Evolutionary conservation across 805 yeast genomes (phyloP).

Genomic region (Myxozyma monticola): DNA sequence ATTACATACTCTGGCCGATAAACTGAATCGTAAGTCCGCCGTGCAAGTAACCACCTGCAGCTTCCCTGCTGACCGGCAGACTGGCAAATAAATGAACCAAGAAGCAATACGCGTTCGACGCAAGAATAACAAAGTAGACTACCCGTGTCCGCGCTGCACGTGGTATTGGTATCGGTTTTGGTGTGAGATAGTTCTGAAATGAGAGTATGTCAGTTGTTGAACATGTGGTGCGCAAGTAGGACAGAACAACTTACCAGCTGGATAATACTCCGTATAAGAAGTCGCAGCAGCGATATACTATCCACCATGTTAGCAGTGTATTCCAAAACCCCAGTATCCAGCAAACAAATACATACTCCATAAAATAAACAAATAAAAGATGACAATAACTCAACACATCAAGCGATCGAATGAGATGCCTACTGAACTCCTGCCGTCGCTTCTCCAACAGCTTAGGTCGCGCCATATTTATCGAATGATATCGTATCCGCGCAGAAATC

Average conservation of each 20-base stretch:
- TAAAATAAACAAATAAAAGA: slow-evolving; percentile 24
- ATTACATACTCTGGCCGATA: slow-evolving; percentile 26
- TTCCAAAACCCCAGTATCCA: neutral
- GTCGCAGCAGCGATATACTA: slow-evolving; percentile 28
- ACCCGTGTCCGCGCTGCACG: slow-evolving; percentile 14
- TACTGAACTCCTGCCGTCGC: slow-evolving; percentile 27
- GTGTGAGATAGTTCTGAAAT: slow-evolving; percentile 32
- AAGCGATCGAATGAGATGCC: slow-evolving; percentile 28
- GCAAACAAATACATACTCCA: slow-evolving; percentile 20
- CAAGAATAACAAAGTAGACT: slow-evolving; percentile 11
- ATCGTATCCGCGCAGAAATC: too few species aligned
- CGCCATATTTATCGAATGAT: too few species aligned
- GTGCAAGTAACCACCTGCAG: slow-evolving; percentile 27
- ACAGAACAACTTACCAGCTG: slow-evolving; percentile 24
- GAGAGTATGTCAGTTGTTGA: neutral
- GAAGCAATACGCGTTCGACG: slow-evolving; percentile 22
- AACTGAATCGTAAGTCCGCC: slow-evolving; percentile 32
- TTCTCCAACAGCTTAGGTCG: slow-evolving; percentile 19
- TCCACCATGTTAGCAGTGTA: neutral
- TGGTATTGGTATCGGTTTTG: slow-evolving; percentile 28
- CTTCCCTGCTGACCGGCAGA: slow-evolving; percentile 25
- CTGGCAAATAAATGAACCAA: slow-evolving; percentile 19
- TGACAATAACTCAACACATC: slow-evolving; percentile 30
- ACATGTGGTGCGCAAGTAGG: neutral
- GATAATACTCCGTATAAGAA: slow-evolving; percentile 25